A percentile compares a stretch with the other conserved stretches of the same genome.
Evolutionary conservation across 2,329 filamentous ascomycete genomes (phyloP).

Genomic region (Aspergillus spinulosporus): DNA sequence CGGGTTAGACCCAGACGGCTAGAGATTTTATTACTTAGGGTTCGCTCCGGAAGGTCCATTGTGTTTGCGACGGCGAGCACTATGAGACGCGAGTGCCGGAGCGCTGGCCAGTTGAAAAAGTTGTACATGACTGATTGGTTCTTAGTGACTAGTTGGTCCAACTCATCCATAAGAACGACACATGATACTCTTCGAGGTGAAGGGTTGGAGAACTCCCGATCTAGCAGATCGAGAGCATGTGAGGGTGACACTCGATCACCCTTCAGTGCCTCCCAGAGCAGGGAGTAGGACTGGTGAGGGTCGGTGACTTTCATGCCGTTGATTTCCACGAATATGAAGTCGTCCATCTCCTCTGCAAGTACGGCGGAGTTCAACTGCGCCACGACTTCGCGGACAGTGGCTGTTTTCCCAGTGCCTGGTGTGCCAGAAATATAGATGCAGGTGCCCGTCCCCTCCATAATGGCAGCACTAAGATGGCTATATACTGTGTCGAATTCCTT

Average conservation of each 20-base stretch:
- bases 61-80: conserved; percentile 97
- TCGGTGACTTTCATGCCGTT: conserved; percentile 99
- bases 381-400: conserved; percentile 93
- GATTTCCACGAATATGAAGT: conserved; percentile 99
- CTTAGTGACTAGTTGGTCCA: conserved; percentile 95
- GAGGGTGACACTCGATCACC: conserved; percentile 89
- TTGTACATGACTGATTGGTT: conserved; percentile 99
- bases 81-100: conserved; percentile 88
- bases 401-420: conserved; percentile 94
- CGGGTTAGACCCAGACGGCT: conserved; percentile 85
- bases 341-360: conserved; percentile 84
- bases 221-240: conserved; percentile 86
- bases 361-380: conserved; percentile 86
- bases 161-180: conserved; percentile 96
- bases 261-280: conserved; percentile 94
- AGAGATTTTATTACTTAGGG: conserved; percentile 96
- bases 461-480: conserved; percentile 88
- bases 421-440: conserved; percentile 99
- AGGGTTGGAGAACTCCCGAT: conserved; percentile 88
- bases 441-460: conserved; percentile 86
- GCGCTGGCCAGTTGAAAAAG: conserved; percentile 98
- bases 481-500: conserved; percentile 90
- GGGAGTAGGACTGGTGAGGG: conserved; percentile 90
- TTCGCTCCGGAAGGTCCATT: conserved; percentile 96
- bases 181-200: conserved; percentile 89